phyloP scores from a whole-genome alignment of 2,329 filamentous ascomycete species.

The Nemania serpens region DNA sequence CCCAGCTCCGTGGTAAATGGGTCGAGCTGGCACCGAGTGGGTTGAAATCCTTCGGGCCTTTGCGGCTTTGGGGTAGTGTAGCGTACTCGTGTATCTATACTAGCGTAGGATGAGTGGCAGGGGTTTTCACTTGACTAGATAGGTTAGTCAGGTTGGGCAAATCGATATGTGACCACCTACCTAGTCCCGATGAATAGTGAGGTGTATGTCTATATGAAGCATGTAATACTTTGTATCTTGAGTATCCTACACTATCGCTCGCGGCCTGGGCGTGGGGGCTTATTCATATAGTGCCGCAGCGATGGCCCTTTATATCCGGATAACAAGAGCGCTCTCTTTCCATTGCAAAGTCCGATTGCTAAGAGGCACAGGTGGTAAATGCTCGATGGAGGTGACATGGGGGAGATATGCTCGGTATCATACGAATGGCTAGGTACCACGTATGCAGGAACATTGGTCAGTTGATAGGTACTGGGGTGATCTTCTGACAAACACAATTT shows the following conservation, averaged over 20 bases:
- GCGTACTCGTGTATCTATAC: not conserved
- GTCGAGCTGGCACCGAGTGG: constrained; percentile 2
- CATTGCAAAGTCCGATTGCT: not conserved
- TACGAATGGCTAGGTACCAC: not conserved
- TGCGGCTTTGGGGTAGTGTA: constrained; percentile 1
- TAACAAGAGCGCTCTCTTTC: too few species aligned
- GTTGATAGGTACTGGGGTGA: not conserved
- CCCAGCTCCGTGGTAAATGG: constrained; percentile 24
- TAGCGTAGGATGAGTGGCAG: not conserved
- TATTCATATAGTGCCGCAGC: not conserved
- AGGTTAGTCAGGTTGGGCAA: too few species aligned
- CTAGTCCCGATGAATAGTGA: too few species aligned
- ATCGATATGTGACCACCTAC: too few species aligned
- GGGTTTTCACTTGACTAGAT: not conserved
- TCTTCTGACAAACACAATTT: not conserved
- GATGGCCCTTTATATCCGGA: not conserved
- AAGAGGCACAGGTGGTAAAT: constrained; percentile 3
- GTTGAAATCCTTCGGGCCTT: constrained; percentile 22
- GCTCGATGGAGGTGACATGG: constrained; percentile 2
- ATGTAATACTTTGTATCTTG: too few species aligned
- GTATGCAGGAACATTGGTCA: constrained; percentile 13
- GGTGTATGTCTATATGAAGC: too few species aligned
- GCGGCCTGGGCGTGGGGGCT: too few species aligned
- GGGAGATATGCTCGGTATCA: not conserved
- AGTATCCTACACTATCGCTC: too few species aligned